Evolutionary conservation across 2,329 filamentous ascomycete species (phyloP), one percentile per base, ranked within the genome.

Genomic region (Aspergillus quadrilineatus): DNA sequence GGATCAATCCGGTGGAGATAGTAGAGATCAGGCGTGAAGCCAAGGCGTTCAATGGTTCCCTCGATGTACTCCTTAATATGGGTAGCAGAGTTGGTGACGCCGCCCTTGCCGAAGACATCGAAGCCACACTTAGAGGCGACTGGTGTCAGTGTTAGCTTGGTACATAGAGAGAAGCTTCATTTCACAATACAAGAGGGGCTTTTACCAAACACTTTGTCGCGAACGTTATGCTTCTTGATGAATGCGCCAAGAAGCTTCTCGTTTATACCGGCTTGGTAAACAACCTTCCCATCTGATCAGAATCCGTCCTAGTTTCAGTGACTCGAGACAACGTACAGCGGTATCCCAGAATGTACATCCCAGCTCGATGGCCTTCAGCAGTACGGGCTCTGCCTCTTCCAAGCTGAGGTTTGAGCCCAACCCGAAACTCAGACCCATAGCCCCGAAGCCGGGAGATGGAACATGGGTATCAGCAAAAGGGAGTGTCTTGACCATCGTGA

Each of bases 171-270:
- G 30, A 39, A n/a, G 22, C 22, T 4, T 9, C 15, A 10, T n/a
- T 12, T 17, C 36, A 6, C 34, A 37, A 30, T 10, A 4, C 10
- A 37, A n/a, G 6, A 15, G 15, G 14, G 28, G 4, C 12, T 15
- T 39, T 36, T 4, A 50, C 22, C 32, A 4, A 30, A 32, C 8
- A 81, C 39, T 59, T 80, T 80, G 53, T 80, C 78, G 1, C 79
- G 76, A 8, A 78, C 68, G 48, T 80, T 77, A 65, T 81, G 78
- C 61, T 80, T 81, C 26, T 74, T 65, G 58, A 81, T 80, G 58
- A 81, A 81, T 34, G 80, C 77, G 4, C 79, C 79, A 0, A 81
- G 65, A 0, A 81, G 72, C 65, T 78, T 80, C 54, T 81, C 79
- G 48, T 82, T 81, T 12, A 79, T 72, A 36, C 79, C 78, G 1